These are phyloP conservation scores for Hypoxylon rubiginosum DNA, from an alignment of 2,329 filamentous ascomycete species.

Conservation along the genomic window DNA sequence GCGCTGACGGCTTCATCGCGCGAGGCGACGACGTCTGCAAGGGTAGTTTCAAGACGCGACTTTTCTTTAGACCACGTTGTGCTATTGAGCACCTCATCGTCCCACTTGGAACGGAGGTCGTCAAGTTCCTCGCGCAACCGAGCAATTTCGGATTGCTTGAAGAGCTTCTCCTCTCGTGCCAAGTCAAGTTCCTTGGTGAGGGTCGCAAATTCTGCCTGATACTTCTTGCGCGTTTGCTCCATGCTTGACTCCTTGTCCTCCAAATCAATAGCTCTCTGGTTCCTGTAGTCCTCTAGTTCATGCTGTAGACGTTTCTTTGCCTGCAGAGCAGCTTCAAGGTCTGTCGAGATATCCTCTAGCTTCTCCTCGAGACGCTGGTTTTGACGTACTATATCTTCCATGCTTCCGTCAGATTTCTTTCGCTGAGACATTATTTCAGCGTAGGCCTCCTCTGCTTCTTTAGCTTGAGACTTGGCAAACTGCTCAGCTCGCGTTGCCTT, in stretches of 20 bases:
- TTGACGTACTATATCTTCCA: conserved; percentile 91
- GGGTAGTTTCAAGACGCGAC: conserved; percentile 86
- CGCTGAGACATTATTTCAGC: conserved; percentile 92
- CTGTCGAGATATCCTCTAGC: conserved; percentile 90
- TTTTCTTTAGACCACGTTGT: conserved; percentile 99
- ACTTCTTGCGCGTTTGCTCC: conserved; percentile 98
- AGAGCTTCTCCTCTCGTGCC: conserved; percentile 89
- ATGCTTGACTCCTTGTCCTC: conserved; percentile 96
- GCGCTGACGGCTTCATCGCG: conserved; percentile 93
- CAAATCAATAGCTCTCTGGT: conserved; percentile 93
- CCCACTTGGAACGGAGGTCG: conserved; percentile 95
- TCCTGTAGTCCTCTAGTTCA: conserved; percentile 97
- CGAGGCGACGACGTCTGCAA: conserved; percentile 90
- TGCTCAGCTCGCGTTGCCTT: conserved; percentile 93
- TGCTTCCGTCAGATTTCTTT: conserved; percentile 86
- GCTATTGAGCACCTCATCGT: conserved; percentile 96
- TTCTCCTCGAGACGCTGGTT: conserved; percentile 92
- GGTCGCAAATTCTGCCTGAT: conserved; percentile 90
- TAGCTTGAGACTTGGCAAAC: conserved; percentile 90
- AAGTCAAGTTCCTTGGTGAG: conserved; percentile 93
- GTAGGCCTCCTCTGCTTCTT: conserved; percentile 91
- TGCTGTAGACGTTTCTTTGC: conserved; percentile 95
- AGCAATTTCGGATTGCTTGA: conserved; percentile 86
- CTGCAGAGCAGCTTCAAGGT: conserved; percentile 86
- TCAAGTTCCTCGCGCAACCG: conserved; percentile 96